These are phyloP conservation scores for Pyrenophora tritici-repentis DNA, from an alignment of 2,329 filamentous ascomycete genomes.

Conservation along the genomic window DNA sequence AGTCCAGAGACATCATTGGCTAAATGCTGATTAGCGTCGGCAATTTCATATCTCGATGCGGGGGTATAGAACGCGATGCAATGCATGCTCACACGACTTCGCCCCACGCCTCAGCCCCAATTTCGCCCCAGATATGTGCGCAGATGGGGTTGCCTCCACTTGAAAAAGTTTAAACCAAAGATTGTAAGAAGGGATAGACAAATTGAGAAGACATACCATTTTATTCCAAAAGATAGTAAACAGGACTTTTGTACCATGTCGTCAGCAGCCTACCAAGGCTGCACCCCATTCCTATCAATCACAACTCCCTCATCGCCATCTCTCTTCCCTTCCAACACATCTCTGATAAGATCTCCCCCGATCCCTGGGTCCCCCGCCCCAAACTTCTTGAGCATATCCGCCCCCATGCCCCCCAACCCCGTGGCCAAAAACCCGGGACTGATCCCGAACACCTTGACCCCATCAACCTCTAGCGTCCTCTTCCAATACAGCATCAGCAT, in stretches of 20 bases:
- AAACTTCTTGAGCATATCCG: constrained; percentile 43
- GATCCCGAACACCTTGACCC: constrained; percentile 54
- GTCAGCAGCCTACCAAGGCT: constrained; percentile 43
- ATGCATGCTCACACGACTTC: too few relatives aligned
- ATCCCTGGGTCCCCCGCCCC: constrained; percentile 46
- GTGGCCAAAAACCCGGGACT: constrained; percentile 56
- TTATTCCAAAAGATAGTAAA: too few relatives aligned
- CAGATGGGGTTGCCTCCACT: too few relatives aligned
- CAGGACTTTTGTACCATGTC: neutral
- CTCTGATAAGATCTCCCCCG: constrained; percentile 46
- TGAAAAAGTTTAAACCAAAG: too few relatives aligned
- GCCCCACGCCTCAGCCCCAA: too few relatives aligned
- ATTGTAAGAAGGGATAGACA: too few relatives aligned
- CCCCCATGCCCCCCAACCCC: constrained; percentile 44
- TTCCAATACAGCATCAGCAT: constrained; percentile 58
- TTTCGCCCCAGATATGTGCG: too few relatives aligned
- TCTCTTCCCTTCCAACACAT: constrained; percentile 49
- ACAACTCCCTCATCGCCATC: constrained; percentile 49
- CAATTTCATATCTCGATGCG: too few relatives aligned
- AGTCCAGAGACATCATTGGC: too few relatives aligned
- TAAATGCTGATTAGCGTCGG: too few relatives aligned
- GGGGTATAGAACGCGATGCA: too few relatives aligned
- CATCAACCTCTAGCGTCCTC: constrained; percentile 51
- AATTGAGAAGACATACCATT: too few relatives aligned
- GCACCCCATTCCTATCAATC: constrained; percentile 42